These are phyloP conservation scores for Austropuccinia psidii DNA, from an alignment of 1,284 basidiomycete genomes.

Conservation along the genomic window DNA sequence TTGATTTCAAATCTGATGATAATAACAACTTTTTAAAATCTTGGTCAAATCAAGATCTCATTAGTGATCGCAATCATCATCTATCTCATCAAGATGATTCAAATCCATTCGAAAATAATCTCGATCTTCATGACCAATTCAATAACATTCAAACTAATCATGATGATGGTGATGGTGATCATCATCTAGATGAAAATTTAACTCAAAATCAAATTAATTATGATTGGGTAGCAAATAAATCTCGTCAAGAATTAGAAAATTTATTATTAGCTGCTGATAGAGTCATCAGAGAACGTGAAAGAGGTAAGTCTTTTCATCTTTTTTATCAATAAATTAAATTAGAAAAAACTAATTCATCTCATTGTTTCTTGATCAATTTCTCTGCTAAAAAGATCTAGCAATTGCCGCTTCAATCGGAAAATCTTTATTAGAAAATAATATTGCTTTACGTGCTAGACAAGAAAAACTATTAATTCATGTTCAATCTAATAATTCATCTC, in stretches of 20 bases:
- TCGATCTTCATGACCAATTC: not conserved
- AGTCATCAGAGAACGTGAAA: conserved; percentile 66
- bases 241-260: conserved; percentile 39
- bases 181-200: conserved; percentile 53
- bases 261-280: conserved; percentile 49
- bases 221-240: conserved; percentile 51
- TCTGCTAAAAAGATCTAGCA: conserved; percentile 60
- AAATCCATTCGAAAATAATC: not conserved
- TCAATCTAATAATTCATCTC: conserved; percentile 47
- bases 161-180: too few relatives aligned
- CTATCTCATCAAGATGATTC: not conserved
- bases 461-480: conserved; percentile 60
- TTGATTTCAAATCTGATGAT: conserved; percentile 4
- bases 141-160: not conserved
- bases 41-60: conserved; percentile 1
- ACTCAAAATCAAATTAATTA: conserved; percentile 58
- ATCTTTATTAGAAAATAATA: conserved; percentile 61
- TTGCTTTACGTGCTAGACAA: conserved; percentile 61
- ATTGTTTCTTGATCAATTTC: not conserved
- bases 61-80: not conserved
- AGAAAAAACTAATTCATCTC: not conserved
- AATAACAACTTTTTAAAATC: conserved; percentile 25
- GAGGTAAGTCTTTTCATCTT: conserved; percentile 53
- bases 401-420: conserved; percentile 62
- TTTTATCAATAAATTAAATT: not conserved